Conservation (phyloP, 495 filamentous ascomycete genomes). For the Xanthoparmelia taractica region DNA sequence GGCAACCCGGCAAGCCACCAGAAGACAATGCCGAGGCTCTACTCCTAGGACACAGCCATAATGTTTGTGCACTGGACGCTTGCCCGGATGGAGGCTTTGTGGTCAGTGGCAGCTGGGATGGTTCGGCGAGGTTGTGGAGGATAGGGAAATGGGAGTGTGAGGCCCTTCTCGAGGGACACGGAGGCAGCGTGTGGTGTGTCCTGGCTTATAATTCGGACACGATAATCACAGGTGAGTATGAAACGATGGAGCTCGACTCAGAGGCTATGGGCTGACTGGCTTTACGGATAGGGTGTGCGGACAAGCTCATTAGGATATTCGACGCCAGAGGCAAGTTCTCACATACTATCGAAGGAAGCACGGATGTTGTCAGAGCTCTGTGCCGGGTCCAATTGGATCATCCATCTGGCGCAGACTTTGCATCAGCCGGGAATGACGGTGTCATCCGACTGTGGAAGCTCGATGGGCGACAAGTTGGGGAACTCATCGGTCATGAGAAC, state of each 20-base stretch:
- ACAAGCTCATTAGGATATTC: conserved; percentile 80
- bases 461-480: conserved; percentile 60
- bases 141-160: conserved; percentile 69
- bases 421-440: conserved; percentile 82
- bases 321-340: conserved; percentile 56
- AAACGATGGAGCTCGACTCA: background rate
- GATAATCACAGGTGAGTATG: conserved; percentile 65
- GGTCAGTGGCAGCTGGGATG: conserved; percentile 94
- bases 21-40: conserved; percentile 75
- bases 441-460: conserved; percentile 78
- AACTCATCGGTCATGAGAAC: conserved; percentile 81
- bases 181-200: conserved; percentile 83
- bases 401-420: conserved; percentile 75
- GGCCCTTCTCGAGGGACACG: conserved; percentile 64
- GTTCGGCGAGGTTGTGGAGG: conserved; percentile 69
- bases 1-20: conserved; percentile 54
- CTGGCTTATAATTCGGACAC: conserved; percentile 71
- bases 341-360: conserved; percentile 59
- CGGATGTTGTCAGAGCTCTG: conserved; percentile 77
- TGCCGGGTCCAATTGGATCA: conserved; percentile 72
- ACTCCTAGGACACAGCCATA: conserved; percentile 75
- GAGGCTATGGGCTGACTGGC: background rate
- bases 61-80: conserved; percentile 80
- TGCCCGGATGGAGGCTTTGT: conserved; percentile 60
- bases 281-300: conserved; percentile 57